Conservation (phyloP, 805 yeast species). For the Candida piceae region DNA sequence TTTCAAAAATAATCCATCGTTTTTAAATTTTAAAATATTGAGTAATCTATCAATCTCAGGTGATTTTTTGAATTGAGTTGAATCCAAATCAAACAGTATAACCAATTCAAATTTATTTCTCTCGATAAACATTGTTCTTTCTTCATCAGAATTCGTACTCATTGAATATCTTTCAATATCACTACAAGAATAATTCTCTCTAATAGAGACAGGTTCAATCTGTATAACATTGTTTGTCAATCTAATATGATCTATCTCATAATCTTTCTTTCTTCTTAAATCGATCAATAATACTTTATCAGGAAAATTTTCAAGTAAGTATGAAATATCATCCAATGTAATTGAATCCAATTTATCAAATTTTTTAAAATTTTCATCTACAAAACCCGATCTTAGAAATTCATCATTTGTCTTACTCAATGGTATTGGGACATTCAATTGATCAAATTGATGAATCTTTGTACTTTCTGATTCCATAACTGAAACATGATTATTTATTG, state of each 20-base stretch:
- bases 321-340: conserved; percentile 20
- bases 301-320: conserved; percentile 27
- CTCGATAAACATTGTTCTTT: conserved; percentile 46
- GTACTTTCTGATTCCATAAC: background rate
- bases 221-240: conserved; percentile 55
- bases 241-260: conserved; percentile 55
- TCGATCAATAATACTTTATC: conserved; percentile 59
- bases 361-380: conserved; percentile 2
- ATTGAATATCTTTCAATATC: conserved; percentile 63
- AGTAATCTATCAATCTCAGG: conserved; percentile 29
- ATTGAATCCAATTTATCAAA: conserved; percentile 8
- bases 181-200: conserved; percentile 47
- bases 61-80: conserved; percentile 16
- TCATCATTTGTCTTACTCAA: too few species aligned
- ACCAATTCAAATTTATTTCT: conserved; percentile 57
- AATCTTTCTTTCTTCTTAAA: conserved; percentile 57
- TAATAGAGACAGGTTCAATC: conserved; percentile 65
- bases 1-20: conserved; percentile 33
- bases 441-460: background rate
- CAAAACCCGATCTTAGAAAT: too few species aligned
- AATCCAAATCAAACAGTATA: conserved; percentile 55
- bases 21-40: conserved; percentile 33
- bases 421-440: background rate
- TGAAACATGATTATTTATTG: background rate
- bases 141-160: conserved; percentile 50